Base-by-base conservation (phyloP, 768 basidiomycete genomes). In the Exidia glandulosa region DNA sequence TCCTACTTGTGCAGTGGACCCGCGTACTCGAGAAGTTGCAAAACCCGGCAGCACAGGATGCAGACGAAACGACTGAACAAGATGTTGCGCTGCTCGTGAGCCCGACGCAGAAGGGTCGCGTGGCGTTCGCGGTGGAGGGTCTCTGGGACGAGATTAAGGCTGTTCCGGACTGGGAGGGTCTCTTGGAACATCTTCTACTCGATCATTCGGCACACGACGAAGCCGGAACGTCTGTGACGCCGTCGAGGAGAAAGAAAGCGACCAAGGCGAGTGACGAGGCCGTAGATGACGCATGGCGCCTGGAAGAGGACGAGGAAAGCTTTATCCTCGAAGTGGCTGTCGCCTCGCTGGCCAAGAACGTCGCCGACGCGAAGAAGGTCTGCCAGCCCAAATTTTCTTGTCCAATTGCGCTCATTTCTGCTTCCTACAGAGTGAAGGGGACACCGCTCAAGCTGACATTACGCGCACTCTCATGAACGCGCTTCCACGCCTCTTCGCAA, bases 401-500 rank as follows among this genome's bases (percentile, higher is more conserved):
- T 19, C 55, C 14, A 19, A 60, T 48, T 19, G 6, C 23, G 19
- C 12, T 45, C 19, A 59, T 10, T 64, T 55, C 66, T 58, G 48
- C 3, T 27, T 6, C 47, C 10, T n/a, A 12, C 48, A 89, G 88
- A 84, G 79, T 19, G 87, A 89, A 65, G 89, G 86, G 59, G 88
- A 91, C 63, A 81, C 77, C 19, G 72, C 84, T 13, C 72, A 80
- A 3, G 86, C 86, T 47, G 84, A 90, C 62, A 81, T 91, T 61
- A 93, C 94, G 0, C 86, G 92, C 12, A 86, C 83, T 4, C 73
- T 99, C 32, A 96, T 97, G 70, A 91, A 92, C 62, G 85, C 85
- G 2, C 76, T 98, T 1, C 94, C 94, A 0, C 78, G 85, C 45
- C 76, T 98, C 19, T 91, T 97, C 70, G 82, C 92, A 69, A 96